Evolutionary conservation across 768 basidiomycete species (phyloP), one percentile per base, ranked within the genome.

Genomic region (Boletus bicolor): DNA sequence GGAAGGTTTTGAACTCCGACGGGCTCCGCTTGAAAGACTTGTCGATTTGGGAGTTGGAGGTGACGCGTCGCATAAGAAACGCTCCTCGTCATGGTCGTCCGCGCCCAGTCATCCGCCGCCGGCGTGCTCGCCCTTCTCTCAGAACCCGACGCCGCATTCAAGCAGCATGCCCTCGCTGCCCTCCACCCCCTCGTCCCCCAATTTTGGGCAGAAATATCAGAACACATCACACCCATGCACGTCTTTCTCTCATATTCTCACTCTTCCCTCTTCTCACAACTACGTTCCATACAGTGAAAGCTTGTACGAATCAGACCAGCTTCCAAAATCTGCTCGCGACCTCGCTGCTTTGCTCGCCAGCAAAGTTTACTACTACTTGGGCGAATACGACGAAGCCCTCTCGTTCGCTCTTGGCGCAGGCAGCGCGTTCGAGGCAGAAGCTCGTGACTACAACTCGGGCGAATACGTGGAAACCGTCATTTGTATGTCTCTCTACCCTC

Each of bases 161-260:
- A 94, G 68, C 85, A 91, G 64, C 90, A 97, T 79, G 97, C 97
- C 24, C 84, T 99, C 64, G 83, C 83, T 48, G 81, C 87, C 44
- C 80, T 99, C 51, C 89, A 85, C 66, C 76, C 82, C 15, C 82
- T 98, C 44, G 93, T 98, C 7, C 85, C 94, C 38, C 87, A 91
- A 64, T 98, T 98, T 73, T 99, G 97, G 97, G 89, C 96, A 45
- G 97, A 99, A 79, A 96, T 98, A 66, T 94, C 93, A 63, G 97
- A 99, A 73, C 85, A 91, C 69, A 87, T 98, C 64, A 82, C 89
- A 35, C 76, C 85, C 56, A 93, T 98, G 95, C 92, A 70, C 64
- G 91, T 77, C 47, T 56, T 49, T 37, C 59, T 56, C 36, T 55
- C 57, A 37, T 44, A 52, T 28, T 51, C 50, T 19, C 37, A 55